A percentile compares a stretch with the other conserved stretches of the same genome.
Conservation (phyloP, 495 filamentous ascomycete genomes). For the Hyaloscypha hepaticicola region DNA sequence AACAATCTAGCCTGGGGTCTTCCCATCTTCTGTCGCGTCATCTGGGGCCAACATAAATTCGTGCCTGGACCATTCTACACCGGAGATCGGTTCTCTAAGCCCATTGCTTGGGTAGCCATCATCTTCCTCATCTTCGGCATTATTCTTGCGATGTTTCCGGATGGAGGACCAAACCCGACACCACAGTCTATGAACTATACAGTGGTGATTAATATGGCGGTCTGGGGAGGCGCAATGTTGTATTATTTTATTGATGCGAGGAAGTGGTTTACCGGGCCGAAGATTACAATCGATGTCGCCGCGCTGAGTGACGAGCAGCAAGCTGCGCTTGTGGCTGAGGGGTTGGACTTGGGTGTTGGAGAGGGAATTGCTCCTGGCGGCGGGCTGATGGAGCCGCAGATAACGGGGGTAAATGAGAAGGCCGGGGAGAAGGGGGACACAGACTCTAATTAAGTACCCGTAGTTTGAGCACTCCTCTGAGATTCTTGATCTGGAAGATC, state of each 20-base stretch:
- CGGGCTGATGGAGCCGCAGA: neutral
- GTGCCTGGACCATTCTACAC: constrained; percentile 53
- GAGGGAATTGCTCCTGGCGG: constrained; percentile 6
- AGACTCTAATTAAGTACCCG: too few species aligned
- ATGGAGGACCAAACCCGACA: constrained; percentile 50
- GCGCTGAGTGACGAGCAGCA: constrained; percentile 31
- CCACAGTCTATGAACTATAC: constrained; percentile 49
- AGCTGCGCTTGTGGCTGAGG: constrained; percentile 20
- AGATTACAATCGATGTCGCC: constrained; percentile 54
- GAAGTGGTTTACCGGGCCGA: constrained; percentile 68
- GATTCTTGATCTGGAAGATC: too few species aligned
- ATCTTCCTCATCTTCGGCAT: constrained; percentile 37
- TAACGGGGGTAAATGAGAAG: neutral
- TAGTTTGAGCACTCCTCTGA: too few species aligned
- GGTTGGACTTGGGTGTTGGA: constrained; percentile 12
- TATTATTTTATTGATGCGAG: constrained; percentile 63
- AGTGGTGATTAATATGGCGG: constrained; percentile 53
- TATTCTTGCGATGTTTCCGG: constrained; percentile 51
- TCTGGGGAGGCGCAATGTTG: constrained; percentile 59
- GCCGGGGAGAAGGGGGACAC: neutral
- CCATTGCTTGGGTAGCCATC: constrained; percentile 33
- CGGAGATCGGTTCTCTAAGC: constrained; percentile 50
- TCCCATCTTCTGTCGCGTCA: constrained; percentile 60
- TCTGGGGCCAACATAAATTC: constrained; percentile 63
- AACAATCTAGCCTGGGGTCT: constrained; percentile 55